Evolutionary conservation across 2,329 filamentous ascomycete genomes (phyloP), one percentile per base, ranked within the genome.

Genomic region (Fusarium newnesense): DNA sequence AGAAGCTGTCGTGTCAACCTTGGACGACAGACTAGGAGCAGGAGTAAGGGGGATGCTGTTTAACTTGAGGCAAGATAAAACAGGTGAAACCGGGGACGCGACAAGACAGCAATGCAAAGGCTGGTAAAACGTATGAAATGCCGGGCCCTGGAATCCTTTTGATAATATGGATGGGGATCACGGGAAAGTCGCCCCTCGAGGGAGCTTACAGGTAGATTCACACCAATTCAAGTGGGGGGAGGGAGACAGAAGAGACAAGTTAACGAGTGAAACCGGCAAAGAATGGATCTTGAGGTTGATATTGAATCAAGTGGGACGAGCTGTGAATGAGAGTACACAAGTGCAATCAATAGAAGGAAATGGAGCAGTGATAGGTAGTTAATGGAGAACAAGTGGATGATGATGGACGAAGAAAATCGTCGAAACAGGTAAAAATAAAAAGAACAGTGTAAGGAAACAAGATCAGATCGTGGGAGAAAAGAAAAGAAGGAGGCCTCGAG

Each of bases 81-180:
- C 69, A 72, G 53, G 62, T 76, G 76, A 77, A 78, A 78, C 76
- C 73, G 60, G 65, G 70, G 56, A 58, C 68, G 72, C 62, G 54
- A 67, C 70, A 74, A 56, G 37, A 43, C 36, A 50, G 61, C 49
- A 58, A 74, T 63, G 72, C 64, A 66, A 69, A 58, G 69, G 68
- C 72, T 71, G 71, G 67, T 43, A 69, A 60, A 62, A 44, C 43
- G 63, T 58, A 54, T 52, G 57, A 62, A 66, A 74, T 74, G 60
- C 54, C 69, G 49, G 61, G 72, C 64, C 72, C 64, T 70, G 68
- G 72, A 74, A 74, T 75, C 72, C 64, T 74, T 69, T 64, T 53
- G 64, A 72, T 70, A 63, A 63, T 69, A 69, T 59, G 59, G 43
- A 60, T 54, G 60, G 67, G 67, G 60, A 60, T 62, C 60, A 65